phyloP scores from a whole-genome alignment of 2,329 filamentous ascomycete genomes.

The Rutstroemia sp. region DNA sequence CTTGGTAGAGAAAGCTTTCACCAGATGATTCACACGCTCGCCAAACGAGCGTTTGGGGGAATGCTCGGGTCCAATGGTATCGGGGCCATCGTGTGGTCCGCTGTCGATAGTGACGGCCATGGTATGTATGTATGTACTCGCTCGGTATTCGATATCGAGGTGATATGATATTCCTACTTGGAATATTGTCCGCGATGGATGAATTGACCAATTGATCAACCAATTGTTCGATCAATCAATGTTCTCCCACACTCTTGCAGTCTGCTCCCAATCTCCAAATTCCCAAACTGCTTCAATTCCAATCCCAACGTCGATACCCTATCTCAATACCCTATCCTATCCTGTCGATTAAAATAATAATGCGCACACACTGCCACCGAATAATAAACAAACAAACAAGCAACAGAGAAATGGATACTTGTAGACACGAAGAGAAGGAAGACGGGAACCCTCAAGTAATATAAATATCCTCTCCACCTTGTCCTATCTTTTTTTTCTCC shows the following conservation, averaged over 20 bases:
- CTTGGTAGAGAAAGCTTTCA: constrained; percentile 42
- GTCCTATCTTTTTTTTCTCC: not conserved
- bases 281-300: too few species aligned
- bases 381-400: not conserved
- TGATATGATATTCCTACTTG: not conserved
- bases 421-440: not conserved
- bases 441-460: not conserved
- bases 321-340: too few species aligned
- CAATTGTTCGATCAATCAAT: too few species aligned
- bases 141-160: not conserved
- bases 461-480: not conserved
- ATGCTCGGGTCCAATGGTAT: constrained; percentile 36
- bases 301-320: too few species aligned
- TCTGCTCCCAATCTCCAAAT: too few species aligned
- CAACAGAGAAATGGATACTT: not conserved
- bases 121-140: not conserved
- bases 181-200: too few species aligned
- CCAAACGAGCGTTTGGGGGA: constrained; percentile 34
- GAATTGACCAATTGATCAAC: too few species aligned
- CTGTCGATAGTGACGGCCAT: constrained; percentile 24
- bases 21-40: constrained; percentile 33
- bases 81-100: constrained; percentile 30
- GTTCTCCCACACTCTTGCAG: too few species aligned
- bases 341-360: too few species aligned
- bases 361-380: not conserved